These are phyloP conservation scores for Coprinellus micaceus DNA, from an alignment of 768 basidiomycete species.

Conservation along the genomic window DNA sequence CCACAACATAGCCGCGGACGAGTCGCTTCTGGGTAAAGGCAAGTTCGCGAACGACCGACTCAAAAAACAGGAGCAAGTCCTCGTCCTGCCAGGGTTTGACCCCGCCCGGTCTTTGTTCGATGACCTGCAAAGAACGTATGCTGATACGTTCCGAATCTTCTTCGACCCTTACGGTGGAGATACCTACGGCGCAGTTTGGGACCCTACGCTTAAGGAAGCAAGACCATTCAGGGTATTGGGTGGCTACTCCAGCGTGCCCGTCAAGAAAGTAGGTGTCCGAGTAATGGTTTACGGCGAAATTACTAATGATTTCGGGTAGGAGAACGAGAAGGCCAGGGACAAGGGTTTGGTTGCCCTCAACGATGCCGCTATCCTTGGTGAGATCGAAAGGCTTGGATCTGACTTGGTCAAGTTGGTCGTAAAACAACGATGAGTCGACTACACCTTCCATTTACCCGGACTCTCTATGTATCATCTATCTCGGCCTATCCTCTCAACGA, in stretches of 20 bases:
- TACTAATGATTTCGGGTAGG: constrained; percentile 19
- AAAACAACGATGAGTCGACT: background rate
- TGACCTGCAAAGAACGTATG: constrained; percentile 76
- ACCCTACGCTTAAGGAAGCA: constrained; percentile 59
- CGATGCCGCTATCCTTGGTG: constrained; percentile 58
- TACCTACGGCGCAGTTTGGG: constrained; percentile 82
- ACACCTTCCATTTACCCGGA: too few species aligned
- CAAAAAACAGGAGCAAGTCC: constrained; percentile 22
- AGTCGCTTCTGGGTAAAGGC: constrained; percentile 40
- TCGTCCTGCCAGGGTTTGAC: constrained; percentile 70
- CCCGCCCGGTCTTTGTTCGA: constrained; percentile 63
- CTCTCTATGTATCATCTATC: too few species aligned
- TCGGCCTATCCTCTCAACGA: too few species aligned
- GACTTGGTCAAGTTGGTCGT: constrained; percentile 58
- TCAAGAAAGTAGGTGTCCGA: constrained; percentile 31
- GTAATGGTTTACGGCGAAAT: background rate
- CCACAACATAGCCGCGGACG: constrained; percentile 61
- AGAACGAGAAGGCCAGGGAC: constrained; percentile 44
- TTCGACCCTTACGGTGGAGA: constrained; percentile 78
- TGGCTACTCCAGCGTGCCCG: constrained; percentile 71
- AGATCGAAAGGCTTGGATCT: constrained; percentile 72
- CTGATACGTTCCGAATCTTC: constrained; percentile 79
- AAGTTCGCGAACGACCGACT: constrained; percentile 44
- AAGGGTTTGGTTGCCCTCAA: constrained; percentile 67
- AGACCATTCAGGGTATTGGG: constrained; percentile 78